Conservation (phyloP, 2,329 filamentous ascomycete genomes). For the Colletotrichum filicis region DNA sequence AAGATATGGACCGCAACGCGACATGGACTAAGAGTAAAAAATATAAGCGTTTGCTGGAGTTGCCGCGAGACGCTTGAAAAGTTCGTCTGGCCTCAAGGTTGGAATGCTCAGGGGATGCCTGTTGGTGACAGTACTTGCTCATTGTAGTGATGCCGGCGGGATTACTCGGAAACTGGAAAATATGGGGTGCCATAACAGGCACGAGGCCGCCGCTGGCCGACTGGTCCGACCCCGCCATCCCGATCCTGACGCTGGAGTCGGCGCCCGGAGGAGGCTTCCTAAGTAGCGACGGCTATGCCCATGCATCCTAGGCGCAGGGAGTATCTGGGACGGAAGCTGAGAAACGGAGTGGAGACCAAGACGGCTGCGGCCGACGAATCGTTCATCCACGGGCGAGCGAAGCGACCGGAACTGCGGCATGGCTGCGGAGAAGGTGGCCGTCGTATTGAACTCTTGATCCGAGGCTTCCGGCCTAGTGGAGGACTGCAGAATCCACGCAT, state of each 20-base stretch:
- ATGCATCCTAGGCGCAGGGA: conserved; percentile 4
- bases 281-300: conserved; percentile 2
- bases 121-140: background rate
- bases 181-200: background rate
- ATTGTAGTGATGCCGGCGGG: background rate
- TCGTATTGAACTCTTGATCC: background rate
- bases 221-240: conserved; percentile 15
- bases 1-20: background rate
- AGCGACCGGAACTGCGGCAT: background rate
- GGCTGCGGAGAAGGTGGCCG: background rate
- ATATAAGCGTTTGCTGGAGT: background rate
- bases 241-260: conserved; percentile 13
- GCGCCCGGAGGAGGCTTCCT: background rate
- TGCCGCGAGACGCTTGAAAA: background rate
- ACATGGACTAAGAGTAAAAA: background rate
- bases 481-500: conserved; percentile 11
- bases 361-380: background rate
- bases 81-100: background rate
- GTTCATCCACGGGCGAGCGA: background rate
- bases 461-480: conserved; percentile 3
- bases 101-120: conserved; percentile 1
- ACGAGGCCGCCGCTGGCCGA: background rate
- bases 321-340: background rate
- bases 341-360: conserved; percentile 3
- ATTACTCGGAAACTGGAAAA: conserved; percentile 1